Percentiles rank a stretch among this genome's conserved stretches.
Evolutionary conservation across 768 basidiomycete genomes (phyloP).

Genomic region (Hygrophoropsis aurantiaca): DNA sequence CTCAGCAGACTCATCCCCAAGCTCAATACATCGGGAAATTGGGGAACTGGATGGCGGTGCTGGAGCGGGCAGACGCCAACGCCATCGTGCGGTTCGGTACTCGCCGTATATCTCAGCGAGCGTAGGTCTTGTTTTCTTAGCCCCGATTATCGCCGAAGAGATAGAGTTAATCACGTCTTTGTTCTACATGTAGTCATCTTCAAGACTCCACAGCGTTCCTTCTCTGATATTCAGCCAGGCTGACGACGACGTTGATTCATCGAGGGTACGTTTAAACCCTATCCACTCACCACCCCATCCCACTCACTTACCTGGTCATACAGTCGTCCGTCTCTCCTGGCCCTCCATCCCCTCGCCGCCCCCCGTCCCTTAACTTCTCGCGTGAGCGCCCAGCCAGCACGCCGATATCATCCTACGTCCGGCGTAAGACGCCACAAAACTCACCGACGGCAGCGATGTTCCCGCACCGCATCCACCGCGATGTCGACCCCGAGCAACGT

Average conservation of each 20-base stretch:
- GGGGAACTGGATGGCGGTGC: conserved; percentile 28
- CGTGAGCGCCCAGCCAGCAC: conserved; percentile 64
- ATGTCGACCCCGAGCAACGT: conserved; percentile 28
- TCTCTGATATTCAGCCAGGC: conserved; percentile 27
- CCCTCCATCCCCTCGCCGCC: conserved; percentile 40
- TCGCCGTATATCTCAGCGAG: conserved; percentile 29
- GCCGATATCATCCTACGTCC: conserved; percentile 78
- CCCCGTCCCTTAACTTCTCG: conserved; percentile 45
- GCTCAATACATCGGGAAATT: too few relatives aligned
- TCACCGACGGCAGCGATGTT: conserved; percentile 72
- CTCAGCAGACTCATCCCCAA: conserved; percentile 20
- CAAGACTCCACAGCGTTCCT: conserved; percentile 47
- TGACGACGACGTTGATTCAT: conserved; percentile 24
- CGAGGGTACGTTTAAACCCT: conserved; percentile 37
- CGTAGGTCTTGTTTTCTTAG: conserved; percentile 13
- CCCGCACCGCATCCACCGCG: conserved; percentile 33
- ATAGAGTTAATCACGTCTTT: too few relatives aligned
- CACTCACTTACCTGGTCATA: conserved; percentile 37
- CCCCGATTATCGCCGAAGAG: background rate
- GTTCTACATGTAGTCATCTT: conserved; percentile 38
- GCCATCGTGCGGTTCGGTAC: conserved; percentile 24
- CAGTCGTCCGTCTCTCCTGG: conserved; percentile 33
- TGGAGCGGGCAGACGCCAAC: conserved; percentile 27
- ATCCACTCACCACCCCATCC: conserved; percentile 20
- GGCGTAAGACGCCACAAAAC: conserved; percentile 73